Base-by-base conservation (phyloP, 495 filamentous ascomycete species). In the Podospora appendiculata region DNA sequence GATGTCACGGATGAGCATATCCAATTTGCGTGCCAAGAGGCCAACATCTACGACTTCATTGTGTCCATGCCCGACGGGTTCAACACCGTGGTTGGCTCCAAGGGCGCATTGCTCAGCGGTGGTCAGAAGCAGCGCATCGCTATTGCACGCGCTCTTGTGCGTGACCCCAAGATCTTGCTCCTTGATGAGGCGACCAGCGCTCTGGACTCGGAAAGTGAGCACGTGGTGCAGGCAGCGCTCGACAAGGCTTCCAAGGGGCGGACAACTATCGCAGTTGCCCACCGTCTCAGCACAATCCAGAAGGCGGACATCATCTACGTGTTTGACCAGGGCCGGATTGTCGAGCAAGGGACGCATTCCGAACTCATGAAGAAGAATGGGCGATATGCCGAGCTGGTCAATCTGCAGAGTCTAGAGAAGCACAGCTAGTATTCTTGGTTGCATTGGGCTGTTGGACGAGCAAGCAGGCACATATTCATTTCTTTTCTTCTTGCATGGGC, bases 171-270 rank as follows among this genome's bases (percentile, higher is more conserved):
- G 51, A 67, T 93, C 35, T 61, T 95, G 56, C 70, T 95, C 38
- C 77, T 95, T 11, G 89, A 95, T 61, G 89, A 95, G 67, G 86
- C 88, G 0, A 93, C 89, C 1, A 83, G 78, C 43, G 83, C 82
- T 18, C 70, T 93, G 35, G 89, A 95, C 58, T 83, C 83, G 9
- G 82, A 90, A 70, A 82, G 79, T 33, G 89, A 95, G 72, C 78
- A 79, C 58, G 70, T 87, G 19, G 77, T 94, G 43, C 86, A 92
- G 69, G 75, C 78, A 39, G 87, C 86, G 8, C 74, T 94, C 52
- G 85, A 86, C 56, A 75, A 79, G 58, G 82, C 85, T 0, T 78
- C 81, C 1, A 66, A 69, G 48, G 79, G 78, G 11, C 71, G 86
- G 50, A 93, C 86, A 0, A 87, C 88, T 50, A 77, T 94, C 39